Base-by-base conservation (phyloP, 1,139 yeast species). In the Yamadazyma oceani region DNA sequence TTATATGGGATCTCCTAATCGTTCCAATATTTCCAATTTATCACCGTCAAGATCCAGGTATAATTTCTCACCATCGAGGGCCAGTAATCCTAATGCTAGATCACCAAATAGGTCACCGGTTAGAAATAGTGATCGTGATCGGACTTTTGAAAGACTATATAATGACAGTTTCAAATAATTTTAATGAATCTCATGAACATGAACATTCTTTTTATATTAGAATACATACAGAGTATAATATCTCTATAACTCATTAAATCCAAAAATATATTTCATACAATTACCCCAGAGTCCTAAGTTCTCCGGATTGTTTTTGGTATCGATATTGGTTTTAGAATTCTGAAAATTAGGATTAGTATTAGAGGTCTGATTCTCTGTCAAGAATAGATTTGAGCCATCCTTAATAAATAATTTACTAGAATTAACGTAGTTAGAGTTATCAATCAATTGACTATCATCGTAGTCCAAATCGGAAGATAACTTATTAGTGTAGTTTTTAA, bases 351-450 rank as follows among this genome's bases (percentile, higher is more conserved):
- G 50, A 12, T 52, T 57, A 12, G 30, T 21, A 27, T 27, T 27
- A 12, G 13, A 5, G 10, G 10, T 7, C 14, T 27, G 16, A 23
- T 53, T 53, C 19, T 63, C 44, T 35, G 60, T 61, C 44, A 70
- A 57, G 40, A 71, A 70, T 34, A 71, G 53, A 32, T 60, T 60
- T 3, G 67, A 50, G 2, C 75, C 75, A 40, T 70, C 75, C 45
- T 68, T 69, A 15, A 70, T 58, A 30, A 69, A 75, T 33, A 69
- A 46, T 33, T 61, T 54, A 32, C 51, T 51, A 1, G 58, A 33
- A 24, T 34, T 40, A 12, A 25, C 19, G 12, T 16, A 27, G 21
- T 27, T 27, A 10, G 30, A 27, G 11, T 4, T 27, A 27, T 27
- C 30, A 16, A 44, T 28, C 26, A 44, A 48, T 12, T 39, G 38